Conservation (phyloP, 2,329 filamentous ascomycete species). For the Whalleya microplaca region DNA sequence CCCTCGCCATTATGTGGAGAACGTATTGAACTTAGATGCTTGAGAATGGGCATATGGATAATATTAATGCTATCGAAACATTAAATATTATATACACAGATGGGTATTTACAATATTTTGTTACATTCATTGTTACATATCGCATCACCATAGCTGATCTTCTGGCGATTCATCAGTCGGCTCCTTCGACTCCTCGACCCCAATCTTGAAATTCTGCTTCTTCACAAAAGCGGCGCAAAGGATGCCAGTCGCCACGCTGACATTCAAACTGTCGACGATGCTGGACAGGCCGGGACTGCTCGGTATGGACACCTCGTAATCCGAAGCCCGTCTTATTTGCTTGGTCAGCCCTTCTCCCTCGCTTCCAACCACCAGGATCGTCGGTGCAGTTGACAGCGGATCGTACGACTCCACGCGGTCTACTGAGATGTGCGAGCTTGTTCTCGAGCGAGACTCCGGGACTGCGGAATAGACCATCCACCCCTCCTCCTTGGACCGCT, state of each 20-base stretch:
- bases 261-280: slow-evolving; percentile 88
- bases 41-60: neutral
- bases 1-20: neutral
- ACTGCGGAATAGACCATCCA: slow-evolving; percentile 86
- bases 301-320: slow-evolving; percentile 69
- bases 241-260: slow-evolving; percentile 83
- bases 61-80: neutral
- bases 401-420: slow-evolving; percentile 53
- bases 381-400: slow-evolving; percentile 64
- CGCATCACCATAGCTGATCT: slow-evolving; percentile 27
- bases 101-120: neutral
- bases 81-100: neutral
- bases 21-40: neutral
- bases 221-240: slow-evolving; percentile 72
- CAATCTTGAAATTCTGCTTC: slow-evolving; percentile 33
- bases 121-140: slow-evolving; percentile 14
- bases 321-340: slow-evolving; percentile 66
- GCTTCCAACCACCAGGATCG: slow-evolving; percentile 80
- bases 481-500: slow-evolving; percentile 67
- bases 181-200: slow-evolving; percentile 28
- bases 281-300: slow-evolving; percentile 52
- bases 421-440: slow-evolving; percentile 51
- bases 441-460: slow-evolving; percentile 43
- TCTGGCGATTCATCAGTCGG: slow-evolving; percentile 10
- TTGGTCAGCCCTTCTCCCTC: slow-evolving; percentile 76